Base-by-base conservation (phyloP, 1,284 basidiomycete species). In the Fomitopsis palustris region DNA sequence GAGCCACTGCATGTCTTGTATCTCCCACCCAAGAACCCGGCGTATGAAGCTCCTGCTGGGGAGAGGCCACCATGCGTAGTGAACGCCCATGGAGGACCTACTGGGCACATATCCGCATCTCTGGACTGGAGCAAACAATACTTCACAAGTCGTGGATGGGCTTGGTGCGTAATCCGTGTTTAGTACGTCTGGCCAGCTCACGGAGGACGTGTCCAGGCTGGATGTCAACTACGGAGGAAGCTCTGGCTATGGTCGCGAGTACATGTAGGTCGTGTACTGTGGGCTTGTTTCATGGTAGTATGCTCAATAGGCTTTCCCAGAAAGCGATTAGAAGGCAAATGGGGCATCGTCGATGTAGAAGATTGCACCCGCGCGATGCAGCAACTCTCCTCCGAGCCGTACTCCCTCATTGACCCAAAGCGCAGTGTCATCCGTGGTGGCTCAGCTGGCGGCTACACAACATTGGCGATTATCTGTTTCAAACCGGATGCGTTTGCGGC, bases 201-300 rank as follows among this genome's bases (percentile, higher is more conserved):
- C 47, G 31, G 42, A 19, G 4, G 39, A 12, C 16, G 12, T 6
- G 1, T n/a, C 58, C 59, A 87, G 86, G 80, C 71, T 88, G 21
- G 81, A 84, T 59, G 85, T 91, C 17, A 86, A 90, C 66, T 90
- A 88, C 64, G 80, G 87, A 6, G 89, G 89, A 0, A 87, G 84
- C 6, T 83, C 82, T 5, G 86, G 86, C 0, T 87, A 85, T 63
- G 88, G 87, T 0, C 78, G 85, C 3, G 71, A 74, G 51, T 89
- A 85, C 62, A 76, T 74, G 81, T 78, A 66, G 59, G 76, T 57
- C 42, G 52, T 19, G 51, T 19, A 25, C 9, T 37, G 47, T 17
- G 37, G 37, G 31, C 23, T 37, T 10, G n/a, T 25, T 53, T 10
- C 29, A 12, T 12, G 14, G n/a, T 6, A 17, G 21, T 5, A 37